Percentiles rank a stretch among this genome's conserved stretches.
Evolutionary conservation across 148 eudicot genomes (phyloP).

Genomic region (Vaccinium corymbosum): DNA sequence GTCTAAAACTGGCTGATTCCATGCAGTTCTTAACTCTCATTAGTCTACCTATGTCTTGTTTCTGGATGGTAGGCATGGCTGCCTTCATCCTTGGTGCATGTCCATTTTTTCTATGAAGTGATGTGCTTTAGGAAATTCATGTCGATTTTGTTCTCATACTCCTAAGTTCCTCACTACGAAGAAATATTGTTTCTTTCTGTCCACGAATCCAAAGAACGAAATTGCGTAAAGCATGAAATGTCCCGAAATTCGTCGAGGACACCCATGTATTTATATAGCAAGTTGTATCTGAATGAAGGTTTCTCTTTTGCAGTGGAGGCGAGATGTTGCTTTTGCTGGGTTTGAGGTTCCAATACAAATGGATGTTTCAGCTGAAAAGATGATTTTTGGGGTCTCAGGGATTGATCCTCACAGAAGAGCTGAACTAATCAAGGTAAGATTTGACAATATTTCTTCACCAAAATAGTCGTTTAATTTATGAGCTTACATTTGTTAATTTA

Average conservation of each 20-base stretch:
- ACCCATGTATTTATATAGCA: background rate
- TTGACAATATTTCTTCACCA: background rate
- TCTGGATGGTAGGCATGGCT: background rate
- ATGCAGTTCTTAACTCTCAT: background rate
- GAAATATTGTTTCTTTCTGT: background rate
- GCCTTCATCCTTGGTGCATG: background rate
- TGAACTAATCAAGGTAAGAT: slow-evolving; percentile 71
- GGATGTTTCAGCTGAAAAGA: slow-evolving; percentile 94
- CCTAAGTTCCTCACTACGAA: background rate
- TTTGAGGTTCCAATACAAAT: slow-evolving; percentile 95
- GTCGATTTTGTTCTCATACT: background rate
- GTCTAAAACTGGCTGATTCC: background rate
- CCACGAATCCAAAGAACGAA: background rate
- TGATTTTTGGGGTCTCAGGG: slow-evolving; percentile 83
- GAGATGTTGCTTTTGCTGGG: slow-evolving; percentile 99
- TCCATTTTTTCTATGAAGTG: no score
- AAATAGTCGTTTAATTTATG: background rate
- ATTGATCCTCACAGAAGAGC: slow-evolving; percentile 73
- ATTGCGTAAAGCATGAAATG: background rate
- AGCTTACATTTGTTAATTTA: background rate
- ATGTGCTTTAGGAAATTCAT: background rate
- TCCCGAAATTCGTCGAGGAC: background rate
- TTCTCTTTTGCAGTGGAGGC: slow-evolving; percentile 66
- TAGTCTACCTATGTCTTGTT: background rate
- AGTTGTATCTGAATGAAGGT: background rate